phyloP scores from a whole-genome alignment of 2,329 filamentous ascomycete species.

The Phaeosphaeriaceae sp. region DNA sequence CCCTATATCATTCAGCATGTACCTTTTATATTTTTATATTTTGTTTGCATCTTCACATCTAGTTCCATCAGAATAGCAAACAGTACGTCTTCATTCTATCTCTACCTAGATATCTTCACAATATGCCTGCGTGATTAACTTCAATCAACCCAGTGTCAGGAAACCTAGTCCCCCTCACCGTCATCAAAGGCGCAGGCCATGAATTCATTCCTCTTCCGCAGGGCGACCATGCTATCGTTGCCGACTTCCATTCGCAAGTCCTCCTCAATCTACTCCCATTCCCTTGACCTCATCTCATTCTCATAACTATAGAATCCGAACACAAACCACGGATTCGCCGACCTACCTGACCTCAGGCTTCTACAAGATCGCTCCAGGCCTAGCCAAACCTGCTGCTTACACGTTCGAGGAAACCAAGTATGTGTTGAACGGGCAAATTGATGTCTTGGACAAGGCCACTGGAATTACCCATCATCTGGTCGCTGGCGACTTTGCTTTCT shows the following conservation, averaged over 20 bases:
- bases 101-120: neutral
- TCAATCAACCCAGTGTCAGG: conserved; percentile 8
- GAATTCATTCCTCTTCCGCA: conserved; percentile 23
- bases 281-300: neutral
- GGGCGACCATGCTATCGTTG: conserved; percentile 25
- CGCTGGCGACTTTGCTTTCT: conserved; percentile 29
- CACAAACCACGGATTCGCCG: conserved; percentile 18
- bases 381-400: conserved; percentile 19
- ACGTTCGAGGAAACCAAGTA: conserved; percentile 28
- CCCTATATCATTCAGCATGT: neutral
- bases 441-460: conserved; percentile 25
- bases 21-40: neutral
- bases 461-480: conserved; percentile 25
- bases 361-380: conserved; percentile 28
- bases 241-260: conserved; percentile 26
- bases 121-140: neutral
- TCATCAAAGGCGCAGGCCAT: conserved; percentile 30
- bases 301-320: conserved; percentile 20
- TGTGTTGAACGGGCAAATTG: conserved; percentile 25
- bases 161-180: conserved; percentile 24
- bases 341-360: conserved; percentile 26
- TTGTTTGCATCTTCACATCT: too few relatives aligned
- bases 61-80: neutral
- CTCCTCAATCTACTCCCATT: neutral
- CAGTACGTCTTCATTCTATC: neutral